Conservation (phyloP, 306 rosid genomes). For the Senna tora region DNA sequence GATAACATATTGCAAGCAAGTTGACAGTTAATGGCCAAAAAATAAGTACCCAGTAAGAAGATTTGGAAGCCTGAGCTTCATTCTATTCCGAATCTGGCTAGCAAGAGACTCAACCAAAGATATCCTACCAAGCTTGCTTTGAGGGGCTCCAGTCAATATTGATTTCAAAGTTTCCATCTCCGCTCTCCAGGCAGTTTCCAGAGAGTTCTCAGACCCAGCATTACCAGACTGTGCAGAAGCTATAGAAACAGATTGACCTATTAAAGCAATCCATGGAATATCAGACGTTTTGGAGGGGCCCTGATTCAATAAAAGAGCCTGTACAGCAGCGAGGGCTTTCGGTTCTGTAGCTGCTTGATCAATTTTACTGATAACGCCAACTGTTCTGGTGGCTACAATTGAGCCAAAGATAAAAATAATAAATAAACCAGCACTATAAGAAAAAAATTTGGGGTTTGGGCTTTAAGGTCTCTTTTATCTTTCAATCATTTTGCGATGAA, state of each 20-base stretch:
- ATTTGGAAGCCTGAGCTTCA: slow-evolving; percentile 93
- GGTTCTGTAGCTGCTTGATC: slow-evolving; percentile 91
- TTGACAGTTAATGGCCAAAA: slow-evolving; percentile 20
- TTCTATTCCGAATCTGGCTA: slow-evolving; percentile 80
- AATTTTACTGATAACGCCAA: slow-evolving; percentile 90
- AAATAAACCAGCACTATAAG: slow-evolving; percentile 7
- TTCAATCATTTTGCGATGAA: too few relatives aligned
- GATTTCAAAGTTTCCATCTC: slow-evolving; percentile 97
- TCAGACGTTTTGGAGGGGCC: slow-evolving; percentile 92
- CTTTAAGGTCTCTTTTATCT: too few relatives aligned
- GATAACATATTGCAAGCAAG: slow-evolving; percentile 5
- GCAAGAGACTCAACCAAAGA: slow-evolving; percentile 95
- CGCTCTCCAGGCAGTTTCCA: slow-evolving; percentile 98
- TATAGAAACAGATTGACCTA: slow-evolving; percentile 92
- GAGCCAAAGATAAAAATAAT: slow-evolving; percentile 1
- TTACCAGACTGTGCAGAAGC: slow-evolving; percentile 91
- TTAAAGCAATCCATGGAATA: slow-evolving; percentile 93
- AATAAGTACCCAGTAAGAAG: slow-evolving; percentile 78
- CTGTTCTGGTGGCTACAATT: slow-evolving; percentile 82
- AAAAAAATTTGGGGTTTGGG: slow-evolving; percentile 8
- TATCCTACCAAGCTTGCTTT: slow-evolving; percentile 92
- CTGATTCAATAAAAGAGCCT: slow-evolving; percentile 85
- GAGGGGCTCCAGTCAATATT: slow-evolving; percentile 91
- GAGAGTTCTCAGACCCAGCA: slow-evolving; percentile 74
- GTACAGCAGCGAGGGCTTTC: slow-evolving; percentile 93